Base-by-base conservation (phyloP, 495 filamentous ascomycete species). In the Daldinia loculata region DNA sequence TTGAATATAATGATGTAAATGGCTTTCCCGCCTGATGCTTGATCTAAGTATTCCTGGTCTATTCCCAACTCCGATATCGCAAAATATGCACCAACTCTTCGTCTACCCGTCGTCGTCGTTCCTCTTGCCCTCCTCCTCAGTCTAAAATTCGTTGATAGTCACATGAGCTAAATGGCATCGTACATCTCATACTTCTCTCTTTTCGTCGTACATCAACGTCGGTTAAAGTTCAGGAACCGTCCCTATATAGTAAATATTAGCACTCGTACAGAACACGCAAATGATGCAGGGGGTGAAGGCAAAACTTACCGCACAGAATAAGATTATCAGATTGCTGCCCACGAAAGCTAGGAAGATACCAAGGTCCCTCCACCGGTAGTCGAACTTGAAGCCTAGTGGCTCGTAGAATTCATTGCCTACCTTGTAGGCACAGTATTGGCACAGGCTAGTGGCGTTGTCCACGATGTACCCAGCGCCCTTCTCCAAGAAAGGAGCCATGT, bases 371-470 rank as follows among this genome's bases (percentile, higher is more conserved):
- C 93, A 95, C 12, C 93, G 78, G 60, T 91, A 77, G 32, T 85
- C 82, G 63, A 89, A 96, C 14, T 71, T 78, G 75, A 94, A 86
- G 0, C 84, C 84, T 14, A 95, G 82, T 0, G 85, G 81, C 48
- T 81, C 72, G 61, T 92, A 95, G 70, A 94, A 95, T 77, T 95
- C 83, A 68, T 95, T 90, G 41, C 93, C 92, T 27, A 91, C 81
- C 50, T 84, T 89, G 76, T 87, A 94, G 19, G 92, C 91, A 72
- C 93, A 96, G 75, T 94, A 95, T 65, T 90, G 76, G 77, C 93
- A 96, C 4, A 78, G 78, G 15, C 78, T 85, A 0, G 89, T 91
- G 0, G 82, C 81, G 69, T 90, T 89, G 52, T 83, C 80, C n/a
- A 88, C 83, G 15, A 95, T 72, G 73, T 95, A 95, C 0, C 92